A percentile compares a stretch with the other conserved stretches of the same genome.
phyloP scores from a whole-genome alignment of 225 moss, liverwort and hornwort genomes.

The Asterella californica region DNA sequence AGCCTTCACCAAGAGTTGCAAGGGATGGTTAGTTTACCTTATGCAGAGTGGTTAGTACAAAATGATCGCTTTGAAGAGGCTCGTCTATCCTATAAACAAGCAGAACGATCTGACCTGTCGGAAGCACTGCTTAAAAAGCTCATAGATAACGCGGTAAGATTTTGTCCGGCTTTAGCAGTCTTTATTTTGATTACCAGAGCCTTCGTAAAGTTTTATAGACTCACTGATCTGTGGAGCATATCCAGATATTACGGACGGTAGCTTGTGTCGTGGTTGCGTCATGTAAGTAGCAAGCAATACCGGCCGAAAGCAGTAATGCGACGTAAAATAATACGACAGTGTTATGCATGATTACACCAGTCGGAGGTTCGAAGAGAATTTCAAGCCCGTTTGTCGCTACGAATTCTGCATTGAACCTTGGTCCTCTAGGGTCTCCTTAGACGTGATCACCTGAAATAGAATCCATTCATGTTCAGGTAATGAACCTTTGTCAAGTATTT shows the following conservation, averaged over 20 bases:
- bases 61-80: conserved; percentile 82
- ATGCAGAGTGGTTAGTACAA: conserved; percentile 79
- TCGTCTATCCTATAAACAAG: conserved; percentile 58
- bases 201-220: not conserved
- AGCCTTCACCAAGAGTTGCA: conserved; percentile 69
- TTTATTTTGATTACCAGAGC: not conserved
- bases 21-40: conserved; percentile 68
- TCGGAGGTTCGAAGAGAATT: too few relatives aligned
- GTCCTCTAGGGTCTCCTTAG: not conserved
- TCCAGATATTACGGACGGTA: not conserved
- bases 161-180: too few relatives aligned
- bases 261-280: not conserved
- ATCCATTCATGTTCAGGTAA: not conserved
- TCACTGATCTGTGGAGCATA: not conserved
- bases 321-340: not conserved
- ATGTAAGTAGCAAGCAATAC: too few relatives aligned
- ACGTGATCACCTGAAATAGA: not conserved
- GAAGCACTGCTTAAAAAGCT: conserved; percentile 60
- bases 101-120: conserved; percentile 71
- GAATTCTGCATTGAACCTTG: not conserved
- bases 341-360: not conserved
- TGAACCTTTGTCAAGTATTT: not conserved
- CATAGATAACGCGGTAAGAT: conserved; percentile 64
- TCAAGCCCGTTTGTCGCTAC: not conserved
- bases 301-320: too few relatives aligned